Evolutionary conservation across 2,329 filamentous ascomycete genomes (phyloP), one percentile per base, ranked within the genome.

Genomic region (Verticillium isaacii): DNA sequence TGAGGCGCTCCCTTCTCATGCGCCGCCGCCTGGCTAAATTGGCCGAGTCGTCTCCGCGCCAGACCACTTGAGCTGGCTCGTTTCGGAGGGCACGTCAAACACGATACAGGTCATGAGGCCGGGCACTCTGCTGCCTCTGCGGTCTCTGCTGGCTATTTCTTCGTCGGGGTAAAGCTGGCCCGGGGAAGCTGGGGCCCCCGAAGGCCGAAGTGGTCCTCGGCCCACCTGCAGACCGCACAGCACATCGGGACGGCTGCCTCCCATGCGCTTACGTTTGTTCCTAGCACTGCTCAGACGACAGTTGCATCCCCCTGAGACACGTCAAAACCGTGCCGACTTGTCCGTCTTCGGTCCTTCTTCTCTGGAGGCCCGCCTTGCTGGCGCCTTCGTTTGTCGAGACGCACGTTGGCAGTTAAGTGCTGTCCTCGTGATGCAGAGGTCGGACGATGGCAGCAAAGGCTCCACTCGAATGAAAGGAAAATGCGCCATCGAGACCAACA

Each of bases 1-100:
- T 60, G 57, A 41, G n/a, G 45, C n/a, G n/a, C 37, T 64, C 36
- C 37, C 58, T 60, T 29, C 39, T 36, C 45, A 61, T 63, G 61
- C 64, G 59, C 56, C 57, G n/a, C 61, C 34, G 39, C 60, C 41
- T 61, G 59, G 59, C 54, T 56, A 65, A 61, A 64, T 65, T 66
- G 65, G 58, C 65, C 65, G 64, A 63, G 57, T 64, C 58, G 45
- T 60, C 50, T 55, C 56, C 59, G 59, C 45, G 32, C 32, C 32
- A 45, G 58, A 32, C 58, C 58, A 54, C 58, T 19, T 32, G 45
- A 55, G 29, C 29, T 25, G 8, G 45, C 45, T 25, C 45, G 45
- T 50, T 50, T 50, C 45, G 45, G 23, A 23, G 29, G 19, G 19
- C 19, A n/a, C 45, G 19, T 50, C 45, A 50, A 23, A 50, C 45